Evolutionary conservation across 2,329 filamentous ascomycete species (phyloP).

Genomic region (Clonostachys rosea): DNA sequence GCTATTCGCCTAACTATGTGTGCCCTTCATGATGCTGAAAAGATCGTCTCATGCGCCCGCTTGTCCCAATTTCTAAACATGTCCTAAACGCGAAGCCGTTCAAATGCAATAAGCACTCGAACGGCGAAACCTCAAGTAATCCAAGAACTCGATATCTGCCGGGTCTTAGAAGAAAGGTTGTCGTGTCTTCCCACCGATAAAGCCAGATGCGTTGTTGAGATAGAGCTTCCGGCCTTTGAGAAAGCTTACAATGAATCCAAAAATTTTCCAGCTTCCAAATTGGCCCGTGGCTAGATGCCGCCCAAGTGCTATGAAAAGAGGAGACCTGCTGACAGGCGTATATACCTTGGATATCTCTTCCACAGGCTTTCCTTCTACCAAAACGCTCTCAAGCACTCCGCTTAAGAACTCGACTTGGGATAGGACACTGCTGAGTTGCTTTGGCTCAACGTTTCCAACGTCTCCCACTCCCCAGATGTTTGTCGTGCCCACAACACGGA

Average conservation of each 20-base stretch:
- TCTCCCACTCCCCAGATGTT: constrained; percentile 39
- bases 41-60: too few species aligned
- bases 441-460: constrained; percentile 29
- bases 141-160: too few species aligned
- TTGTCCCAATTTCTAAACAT: too few species aligned
- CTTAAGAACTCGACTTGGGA: constrained; percentile 22
- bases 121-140: too few species aligned
- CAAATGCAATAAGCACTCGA: too few species aligned
- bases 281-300: constrained; percentile 21
- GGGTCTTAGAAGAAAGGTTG: too few species aligned
- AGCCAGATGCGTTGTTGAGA: constrained; percentile 19
- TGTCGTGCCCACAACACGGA: constrained; percentile 20
- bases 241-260: constrained; percentile 20
- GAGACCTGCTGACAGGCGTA: constrained; percentile 12
- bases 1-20: too few species aligned
- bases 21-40: too few species aligned
- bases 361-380: constrained; percentile 6
- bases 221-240: constrained; percentile 24
- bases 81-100: too few species aligned
- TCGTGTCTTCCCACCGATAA: constrained; percentile 2
- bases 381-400: constrained; percentile 16
- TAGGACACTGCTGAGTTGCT: constrained; percentile 25
- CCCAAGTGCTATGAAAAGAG: constrained; percentile 21
- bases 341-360: constrained; percentile 6
- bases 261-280: constrained; percentile 23